Conservation (phyloP, 169 alveolate species). For the Cryptosporidium ubiquitum region DNA sequence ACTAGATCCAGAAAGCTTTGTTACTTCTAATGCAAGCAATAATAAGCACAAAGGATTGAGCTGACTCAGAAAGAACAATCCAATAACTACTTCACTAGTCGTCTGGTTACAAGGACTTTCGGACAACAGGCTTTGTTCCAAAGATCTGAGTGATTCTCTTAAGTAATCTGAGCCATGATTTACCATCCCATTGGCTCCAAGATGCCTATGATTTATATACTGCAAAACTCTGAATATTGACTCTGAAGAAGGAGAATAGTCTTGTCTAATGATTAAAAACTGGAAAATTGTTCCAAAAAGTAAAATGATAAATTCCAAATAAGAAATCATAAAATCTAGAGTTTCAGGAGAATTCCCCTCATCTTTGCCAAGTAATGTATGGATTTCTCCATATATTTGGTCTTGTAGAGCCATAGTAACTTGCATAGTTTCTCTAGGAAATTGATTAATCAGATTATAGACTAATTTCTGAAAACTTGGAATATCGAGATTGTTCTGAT, state of each 20-base stretch:
- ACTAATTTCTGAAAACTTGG: slow-evolving; percentile 25
- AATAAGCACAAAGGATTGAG: slow-evolving; percentile 27
- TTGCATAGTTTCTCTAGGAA: slow-evolving; percentile 28
- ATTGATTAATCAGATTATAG: slow-evolving; percentile 31
- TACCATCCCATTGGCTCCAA: not conserved
- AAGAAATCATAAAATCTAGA: not conserved
- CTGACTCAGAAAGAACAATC: slow-evolving; percentile 15
- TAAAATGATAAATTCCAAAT: slow-evolving; percentile 30
- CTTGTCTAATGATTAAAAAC: slow-evolving; percentile 55
- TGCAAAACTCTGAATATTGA: not conserved
- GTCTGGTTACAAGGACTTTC: slow-evolving; percentile 60
- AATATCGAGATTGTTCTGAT: not conserved
- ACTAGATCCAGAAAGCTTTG: slow-evolving; percentile 6
- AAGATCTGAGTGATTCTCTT: not conserved
- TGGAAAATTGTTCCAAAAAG: slow-evolving; percentile 58
- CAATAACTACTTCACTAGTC: slow-evolving; percentile 10
- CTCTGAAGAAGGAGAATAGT: slow-evolving; percentile 44
- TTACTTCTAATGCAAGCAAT: slow-evolving; percentile 13
- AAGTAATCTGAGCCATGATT: not conserved
- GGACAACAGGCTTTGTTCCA: not conserved
- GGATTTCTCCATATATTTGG: slow-evolving; percentile 1
- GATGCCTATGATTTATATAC: not conserved
- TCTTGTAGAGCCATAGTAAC: slow-evolving; percentile 22
- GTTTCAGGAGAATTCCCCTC: not conserved
- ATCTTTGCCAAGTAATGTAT: not conserved